Evolutionary conservation across 352 stramenopile genomes (phyloP).

Genomic region (Globisporangium radiosum): DNA sequence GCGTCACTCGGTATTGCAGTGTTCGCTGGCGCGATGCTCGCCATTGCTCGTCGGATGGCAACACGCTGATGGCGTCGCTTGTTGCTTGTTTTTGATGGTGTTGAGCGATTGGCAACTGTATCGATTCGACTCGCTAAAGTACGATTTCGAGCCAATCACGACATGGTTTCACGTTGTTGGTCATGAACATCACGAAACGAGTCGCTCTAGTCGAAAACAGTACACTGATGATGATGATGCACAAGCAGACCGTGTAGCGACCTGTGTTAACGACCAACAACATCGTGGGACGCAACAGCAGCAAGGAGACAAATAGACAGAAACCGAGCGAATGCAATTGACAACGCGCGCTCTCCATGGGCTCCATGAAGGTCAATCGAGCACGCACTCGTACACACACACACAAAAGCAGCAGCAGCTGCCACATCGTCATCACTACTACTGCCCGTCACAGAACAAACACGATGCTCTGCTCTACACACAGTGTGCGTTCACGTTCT

Average conservation of each 20-base stretch:
- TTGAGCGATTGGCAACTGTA: not conserved
- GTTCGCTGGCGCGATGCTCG: not conserved
- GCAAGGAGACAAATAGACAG: too few species aligned
- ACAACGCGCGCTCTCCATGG: too few species aligned
- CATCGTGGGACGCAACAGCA: too few species aligned
- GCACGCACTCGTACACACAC: not conserved
- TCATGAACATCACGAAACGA: too few species aligned
- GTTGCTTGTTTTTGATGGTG: not conserved
- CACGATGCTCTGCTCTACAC: constrained; percentile 4
- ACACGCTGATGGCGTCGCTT: too few species aligned
- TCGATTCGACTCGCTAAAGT: not conserved
- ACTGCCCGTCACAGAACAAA: not conserved
- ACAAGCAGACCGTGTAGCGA: too few species aligned
- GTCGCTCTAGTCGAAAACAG: too few species aligned
- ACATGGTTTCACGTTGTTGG: too few species aligned
- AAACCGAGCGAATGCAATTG: too few species aligned
- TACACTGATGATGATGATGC: too few species aligned
- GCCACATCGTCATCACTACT: not conserved
- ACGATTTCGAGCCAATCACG: not conserved
- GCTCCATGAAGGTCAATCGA: too few species aligned
- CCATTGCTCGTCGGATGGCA: not conserved
- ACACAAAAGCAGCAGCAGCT: not conserved
- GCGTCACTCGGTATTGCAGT: not conserved
- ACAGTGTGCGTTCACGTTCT: constrained; percentile 4
- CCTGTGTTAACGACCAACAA: too few species aligned